Percentiles rank a stretch among this genome's conserved stretches.
phyloP scores from a whole-genome alignment of 345 rosid genomes.

The Noccaea bulbosa region DNA sequence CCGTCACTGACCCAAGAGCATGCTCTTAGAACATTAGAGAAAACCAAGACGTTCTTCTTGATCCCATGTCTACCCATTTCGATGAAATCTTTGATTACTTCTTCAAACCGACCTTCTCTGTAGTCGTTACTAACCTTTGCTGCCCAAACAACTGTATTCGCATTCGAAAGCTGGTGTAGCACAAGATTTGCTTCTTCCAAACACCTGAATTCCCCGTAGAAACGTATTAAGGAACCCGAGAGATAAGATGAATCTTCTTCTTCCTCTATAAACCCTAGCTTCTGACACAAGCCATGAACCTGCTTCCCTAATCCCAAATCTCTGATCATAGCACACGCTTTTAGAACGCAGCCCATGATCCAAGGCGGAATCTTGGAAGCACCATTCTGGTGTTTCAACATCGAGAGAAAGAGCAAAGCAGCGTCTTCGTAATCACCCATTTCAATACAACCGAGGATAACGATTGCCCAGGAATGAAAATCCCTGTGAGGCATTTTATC shows the following conservation, averaged over 20 bases:
- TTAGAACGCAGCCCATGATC: conserved; percentile 53
- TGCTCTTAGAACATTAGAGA: conserved; percentile 60
- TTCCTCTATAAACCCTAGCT: conserved; percentile 46
- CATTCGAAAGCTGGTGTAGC: conserved; percentile 44
- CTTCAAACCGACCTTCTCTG: conserved; percentile 49
- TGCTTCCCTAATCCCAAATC: conserved; percentile 67
- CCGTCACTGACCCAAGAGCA: conserved; percentile 55
- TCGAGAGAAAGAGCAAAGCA: conserved; percentile 48
- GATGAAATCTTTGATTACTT: conserved; percentile 53
- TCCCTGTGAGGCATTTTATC: conserved; percentile 64
- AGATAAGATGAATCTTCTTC: conserved; percentile 39
- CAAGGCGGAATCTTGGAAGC: conserved; percentile 48
- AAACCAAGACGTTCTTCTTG: conserved; percentile 46
- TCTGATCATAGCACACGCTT: conserved; percentile 53
- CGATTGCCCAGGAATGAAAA: conserved; percentile 62
- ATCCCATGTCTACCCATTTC: conserved; percentile 57
- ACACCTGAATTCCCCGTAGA: conserved; percentile 58
- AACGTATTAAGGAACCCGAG: conserved; percentile 53
- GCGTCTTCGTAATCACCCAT: conserved; percentile 51
- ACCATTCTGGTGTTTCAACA: conserved; percentile 44
- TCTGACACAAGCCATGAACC: conserved; percentile 65
- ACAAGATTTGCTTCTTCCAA: conserved; percentile 51
- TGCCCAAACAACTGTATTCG: conserved; percentile 51
- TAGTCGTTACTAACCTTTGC: conserved; percentile 60
- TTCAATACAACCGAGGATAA: conserved; percentile 53